Conservation (phyloP, 2,329 filamentous ascomycete species). For the Dendryphion nanum region DNA sequence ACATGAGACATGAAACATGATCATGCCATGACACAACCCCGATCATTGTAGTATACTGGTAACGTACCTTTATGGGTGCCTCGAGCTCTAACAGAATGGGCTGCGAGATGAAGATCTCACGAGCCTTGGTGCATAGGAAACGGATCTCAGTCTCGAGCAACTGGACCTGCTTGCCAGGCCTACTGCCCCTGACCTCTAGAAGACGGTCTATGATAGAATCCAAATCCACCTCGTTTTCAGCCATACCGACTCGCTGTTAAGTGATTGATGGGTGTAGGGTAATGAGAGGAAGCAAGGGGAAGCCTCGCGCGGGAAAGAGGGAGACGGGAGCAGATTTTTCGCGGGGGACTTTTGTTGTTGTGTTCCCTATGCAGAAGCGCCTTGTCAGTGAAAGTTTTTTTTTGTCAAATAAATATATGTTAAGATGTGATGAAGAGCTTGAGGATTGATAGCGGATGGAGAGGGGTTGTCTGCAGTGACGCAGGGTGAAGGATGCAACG, state of each 20-base stretch:
- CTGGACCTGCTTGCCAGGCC: constrained; percentile 98
- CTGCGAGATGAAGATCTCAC: constrained; percentile 99
- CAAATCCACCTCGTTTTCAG: constrained; percentile 90
- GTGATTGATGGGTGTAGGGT: constrained; percentile 10
- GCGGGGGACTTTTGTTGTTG: constrained; percentile 22
- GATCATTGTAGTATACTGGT: background rate
- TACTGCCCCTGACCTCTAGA: constrained; percentile 94
- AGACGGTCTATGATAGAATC: constrained; percentile 99
- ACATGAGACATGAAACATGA: background rate
- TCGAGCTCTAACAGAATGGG: constrained; percentile 96
- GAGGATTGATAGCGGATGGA: no score
- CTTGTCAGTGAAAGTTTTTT: background rate
- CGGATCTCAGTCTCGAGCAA: constrained; percentile 94
- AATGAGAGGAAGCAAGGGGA: constrained; percentile 27
- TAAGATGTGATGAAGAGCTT: no score
- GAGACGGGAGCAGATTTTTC: constrained; percentile 20
- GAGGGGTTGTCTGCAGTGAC: no score
- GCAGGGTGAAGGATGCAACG: no score
- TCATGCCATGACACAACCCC: background rate
- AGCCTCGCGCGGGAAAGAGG: constrained; percentile 31
- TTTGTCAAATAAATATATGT: no score
- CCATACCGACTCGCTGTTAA: constrained; percentile 54
- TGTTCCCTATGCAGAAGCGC: background rate
- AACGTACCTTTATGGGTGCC: constrained; percentile 92
- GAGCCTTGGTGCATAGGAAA: constrained; percentile 95